These are phyloP conservation scores for Trametes cinnabarina DNA, from an alignment of 768 basidiomycete species.

Conservation along the genomic window DNA sequence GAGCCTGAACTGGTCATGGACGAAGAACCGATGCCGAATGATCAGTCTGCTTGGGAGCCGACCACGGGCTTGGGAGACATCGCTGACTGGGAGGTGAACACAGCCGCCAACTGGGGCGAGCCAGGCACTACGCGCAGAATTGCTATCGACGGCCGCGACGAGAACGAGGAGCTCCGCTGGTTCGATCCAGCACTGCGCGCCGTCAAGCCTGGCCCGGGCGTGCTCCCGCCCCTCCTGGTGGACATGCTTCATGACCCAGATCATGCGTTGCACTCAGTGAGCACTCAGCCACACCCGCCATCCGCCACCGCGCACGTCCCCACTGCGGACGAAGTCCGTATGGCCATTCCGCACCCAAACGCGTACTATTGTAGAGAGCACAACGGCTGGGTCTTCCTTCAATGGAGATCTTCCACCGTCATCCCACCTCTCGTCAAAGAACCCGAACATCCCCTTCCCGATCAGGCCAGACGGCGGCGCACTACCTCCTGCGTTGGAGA, in stretches of 20 bases:
- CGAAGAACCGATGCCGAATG: slow-evolving; percentile 19
- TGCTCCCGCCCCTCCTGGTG: slow-evolving; percentile 65
- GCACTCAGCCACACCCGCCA: slow-evolving; percentile 32
- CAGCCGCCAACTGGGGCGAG: slow-evolving; percentile 10
- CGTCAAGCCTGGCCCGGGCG: slow-evolving; percentile 59
- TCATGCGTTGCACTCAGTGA: slow-evolving; percentile 68
- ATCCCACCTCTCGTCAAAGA: slow-evolving; percentile 50
- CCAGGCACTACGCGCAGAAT: slow-evolving; percentile 22
- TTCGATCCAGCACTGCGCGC: slow-evolving; percentile 56
- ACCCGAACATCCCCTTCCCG: slow-evolving; percentile 48
- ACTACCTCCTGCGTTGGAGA: slow-evolving; percentile 53
- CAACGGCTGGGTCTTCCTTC: slow-evolving; percentile 78
- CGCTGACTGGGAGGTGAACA: not conserved
- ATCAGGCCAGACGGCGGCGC: slow-evolving; percentile 47
- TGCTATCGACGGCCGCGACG: slow-evolving; percentile 58
- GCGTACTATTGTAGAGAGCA: slow-evolving; percentile 82
- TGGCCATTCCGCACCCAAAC: slow-evolving; percentile 74
- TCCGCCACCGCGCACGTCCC: slow-evolving; percentile 37
- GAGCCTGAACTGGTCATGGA: slow-evolving; percentile 32
- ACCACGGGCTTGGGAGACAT: slow-evolving; percentile 13
- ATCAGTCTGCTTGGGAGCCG: slow-evolving; percentile 11
- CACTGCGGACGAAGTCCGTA: slow-evolving; percentile 61
- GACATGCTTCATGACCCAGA: slow-evolving; percentile 70
- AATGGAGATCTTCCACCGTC: slow-evolving; percentile 62
- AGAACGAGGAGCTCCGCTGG: slow-evolving; percentile 65